Conservation (phyloP, 2,329 filamentous ascomycete genomes). For the Elsinoe ampelina region DNA sequence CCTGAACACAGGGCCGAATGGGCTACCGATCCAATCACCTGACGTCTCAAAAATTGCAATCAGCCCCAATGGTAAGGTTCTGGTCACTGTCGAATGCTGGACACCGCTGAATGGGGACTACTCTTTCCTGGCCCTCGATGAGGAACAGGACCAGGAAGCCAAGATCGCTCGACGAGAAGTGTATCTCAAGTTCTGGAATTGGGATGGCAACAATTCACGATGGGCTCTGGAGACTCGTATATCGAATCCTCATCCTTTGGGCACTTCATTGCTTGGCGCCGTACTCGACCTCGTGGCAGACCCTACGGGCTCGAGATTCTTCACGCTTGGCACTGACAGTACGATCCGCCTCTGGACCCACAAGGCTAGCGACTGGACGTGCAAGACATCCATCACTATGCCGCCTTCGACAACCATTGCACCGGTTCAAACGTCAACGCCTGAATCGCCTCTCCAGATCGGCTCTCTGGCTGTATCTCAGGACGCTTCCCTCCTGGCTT, state of each 20-base stretch:
- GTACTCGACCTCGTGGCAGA: slow-evolving; percentile 68
- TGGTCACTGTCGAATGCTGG: slow-evolving; percentile 91
- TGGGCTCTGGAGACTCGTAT: slow-evolving; percentile 77
- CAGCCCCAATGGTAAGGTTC: slow-evolving; percentile 74
- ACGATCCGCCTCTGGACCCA: slow-evolving; percentile 74
- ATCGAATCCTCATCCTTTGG: slow-evolving; percentile 63
- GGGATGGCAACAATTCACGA: slow-evolving; percentile 41
- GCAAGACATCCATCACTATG: slow-evolving; percentile 46
- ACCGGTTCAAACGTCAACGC: background rate
- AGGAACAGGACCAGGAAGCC: slow-evolving; percentile 31
- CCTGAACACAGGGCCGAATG: slow-evolving; percentile 63
- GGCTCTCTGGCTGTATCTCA: slow-evolving; percentile 70
- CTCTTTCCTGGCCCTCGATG: slow-evolving; percentile 42
- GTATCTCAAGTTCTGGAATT: slow-evolving; percentile 85
- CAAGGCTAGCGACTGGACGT: slow-evolving; percentile 56
- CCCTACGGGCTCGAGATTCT: slow-evolving; percentile 61
- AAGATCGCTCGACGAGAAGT: slow-evolving; percentile 54
- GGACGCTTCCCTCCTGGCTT: slow-evolving; percentile 76
- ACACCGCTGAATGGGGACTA: slow-evolving; percentile 61
- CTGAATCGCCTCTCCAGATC: slow-evolving; percentile 26
- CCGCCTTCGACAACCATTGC: background rate
- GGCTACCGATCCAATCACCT: slow-evolving; percentile 65
- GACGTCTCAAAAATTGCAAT: slow-evolving; percentile 66
- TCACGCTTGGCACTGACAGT: slow-evolving; percentile 75
- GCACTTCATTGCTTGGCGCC: slow-evolving; percentile 37